Conservation (phyloP, 1,284 basidiomycete genomes). For the Sanguinoderma infundibulare region DNA sequence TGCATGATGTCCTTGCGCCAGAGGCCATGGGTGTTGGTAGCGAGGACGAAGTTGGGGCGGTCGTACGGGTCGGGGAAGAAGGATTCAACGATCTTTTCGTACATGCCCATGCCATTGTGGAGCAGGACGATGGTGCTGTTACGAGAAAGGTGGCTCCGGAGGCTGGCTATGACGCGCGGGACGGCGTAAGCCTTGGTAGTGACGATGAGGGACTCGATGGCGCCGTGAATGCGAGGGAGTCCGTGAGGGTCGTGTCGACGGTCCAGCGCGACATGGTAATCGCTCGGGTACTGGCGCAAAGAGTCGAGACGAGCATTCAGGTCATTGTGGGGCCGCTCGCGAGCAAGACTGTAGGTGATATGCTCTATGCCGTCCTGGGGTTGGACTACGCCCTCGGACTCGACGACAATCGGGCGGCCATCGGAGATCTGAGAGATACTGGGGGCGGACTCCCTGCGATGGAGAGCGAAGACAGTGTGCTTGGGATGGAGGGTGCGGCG, state of each 20-base stretch:
- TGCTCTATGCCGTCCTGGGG: slow-evolving; percentile 46
- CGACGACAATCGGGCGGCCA: slow-evolving; percentile 42
- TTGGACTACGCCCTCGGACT: slow-evolving; percentile 49
- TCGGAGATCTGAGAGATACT: slow-evolving; percentile 25
- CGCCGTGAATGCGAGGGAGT: slow-evolving; percentile 10
- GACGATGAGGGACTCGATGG: slow-evolving; percentile 79
- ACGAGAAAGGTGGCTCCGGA: slow-evolving; percentile 69
- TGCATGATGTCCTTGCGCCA: slow-evolving; percentile 57
- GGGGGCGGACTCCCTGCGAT: slow-evolving; percentile 41
- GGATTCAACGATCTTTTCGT: slow-evolving; percentile 74
- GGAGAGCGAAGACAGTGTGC: slow-evolving; percentile 70
- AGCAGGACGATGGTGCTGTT: slow-evolving; percentile 87
- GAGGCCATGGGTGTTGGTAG: slow-evolving; percentile 83
- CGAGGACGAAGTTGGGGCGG: slow-evolving; percentile 88
- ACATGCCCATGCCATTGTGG: slow-evolving; percentile 92
- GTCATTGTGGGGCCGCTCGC: not conserved
- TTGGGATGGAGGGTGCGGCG: slow-evolving; percentile 57
- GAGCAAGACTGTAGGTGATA: slow-evolving; percentile 11
- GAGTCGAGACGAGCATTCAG: not conserved
- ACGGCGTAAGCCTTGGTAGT: slow-evolving; percentile 82
- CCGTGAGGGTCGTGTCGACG: slow-evolving; percentile 6
- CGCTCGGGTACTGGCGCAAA: slow-evolving; percentile 4
- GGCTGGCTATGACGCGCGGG: slow-evolving; percentile 56
- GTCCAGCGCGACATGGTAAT: slow-evolving; percentile 11
- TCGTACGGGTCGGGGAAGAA: slow-evolving; percentile 76